Evolutionary conservation across 1,284 basidiomycete genomes (phyloP), one percentile per base, ranked within the genome.

Genomic region (Trichosporon sp.): DNA sequence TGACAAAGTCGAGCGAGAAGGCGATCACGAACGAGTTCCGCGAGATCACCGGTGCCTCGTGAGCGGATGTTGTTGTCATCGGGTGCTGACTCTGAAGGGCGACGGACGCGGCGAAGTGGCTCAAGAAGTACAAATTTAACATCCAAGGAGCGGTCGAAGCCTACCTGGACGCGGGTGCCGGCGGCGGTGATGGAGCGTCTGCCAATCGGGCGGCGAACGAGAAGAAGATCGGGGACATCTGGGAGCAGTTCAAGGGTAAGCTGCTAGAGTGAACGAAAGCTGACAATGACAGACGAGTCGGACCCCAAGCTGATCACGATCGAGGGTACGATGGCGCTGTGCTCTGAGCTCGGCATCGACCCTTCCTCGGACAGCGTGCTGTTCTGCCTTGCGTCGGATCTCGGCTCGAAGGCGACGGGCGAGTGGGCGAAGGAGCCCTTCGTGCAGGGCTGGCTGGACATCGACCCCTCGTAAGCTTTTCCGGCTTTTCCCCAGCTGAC

Each of bases 351-450:
- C 29, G 82, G 72, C 2, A 80, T 84, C 56, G 81, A 81, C 73
- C 83, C 82, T 9, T 70, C 71, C 44, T 80, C 77, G 78, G 79
- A 83, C 68, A 65, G 79, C n/a, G 82, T 81, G 25, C 73, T 83
- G 38, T 83, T 83, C 76, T 83, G 82, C 68, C 76, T 83, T n/a
- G 81, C 81, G 3, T 70, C 78, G 5, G 82, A 83, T 70, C 74
- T 83, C 11, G 81, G 81, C 1, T 82, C 80, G 34, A 82, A 82
- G 72, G 75, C 71, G 1, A 79, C 95, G 72, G 93, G 91, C 13
- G 87, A 89, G 75, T 97, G 92, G 90, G 86, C 86, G 53, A 87
- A 86, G 76, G 86, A 87, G 70, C 90, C 89, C 1, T 96, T 92
- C 90, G 80, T 89, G 42, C 89, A 91, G 2, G 93, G 93, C 1